A percentile compares a stretch with the other conserved stretches of the same genome.
These are phyloP conservation scores for Ophiostoma sp. DNA, from an alignment of 2,329 filamentous ascomycete genomes.

Conservation along the genomic window DNA sequence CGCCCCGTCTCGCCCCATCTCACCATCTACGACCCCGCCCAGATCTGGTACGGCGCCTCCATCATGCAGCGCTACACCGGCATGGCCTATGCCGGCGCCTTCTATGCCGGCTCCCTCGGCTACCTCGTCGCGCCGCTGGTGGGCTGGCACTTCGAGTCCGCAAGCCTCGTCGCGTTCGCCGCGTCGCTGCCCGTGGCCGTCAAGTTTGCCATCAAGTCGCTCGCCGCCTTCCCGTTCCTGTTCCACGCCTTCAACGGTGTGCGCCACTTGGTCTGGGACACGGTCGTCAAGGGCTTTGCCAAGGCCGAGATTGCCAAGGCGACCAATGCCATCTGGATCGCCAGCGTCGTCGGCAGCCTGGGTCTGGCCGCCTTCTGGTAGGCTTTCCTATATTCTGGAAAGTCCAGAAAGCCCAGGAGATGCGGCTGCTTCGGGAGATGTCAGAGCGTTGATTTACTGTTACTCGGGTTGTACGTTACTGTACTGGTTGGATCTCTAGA, in stretches of 20 bases:
- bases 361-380: slow-evolving; percentile 43
- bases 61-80: slow-evolving; percentile 82
- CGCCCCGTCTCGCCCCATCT: slow-evolving; percentile 85
- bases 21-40: slow-evolving; percentile 75
- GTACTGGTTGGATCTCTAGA: slow-evolving; percentile 2
- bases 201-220: slow-evolving; percentile 54
- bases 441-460: slow-evolving; percentile 9
- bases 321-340: slow-evolving; percentile 46
- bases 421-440: not conserved
- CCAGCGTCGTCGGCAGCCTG: slow-evolving; percentile 41
- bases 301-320: slow-evolving; percentile 43
- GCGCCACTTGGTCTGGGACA: slow-evolving; percentile 51
- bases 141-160: slow-evolving; percentile 57
- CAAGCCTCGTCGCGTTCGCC: slow-evolving; percentile 55
- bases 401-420: not conserved
- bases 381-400: not conserved
- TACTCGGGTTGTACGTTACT: not conserved
- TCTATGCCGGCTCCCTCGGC: slow-evolving; percentile 74
- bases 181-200: slow-evolving; percentile 53
- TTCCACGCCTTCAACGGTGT: slow-evolving; percentile 54
- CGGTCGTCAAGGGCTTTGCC: slow-evolving; percentile 44
- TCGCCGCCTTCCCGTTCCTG: slow-evolving; percentile 53
- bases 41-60: slow-evolving; percentile 74
- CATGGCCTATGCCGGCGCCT: slow-evolving; percentile 59
- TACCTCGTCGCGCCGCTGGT: slow-evolving; percentile 76